A percentile compares a stretch with the other conserved stretches of the same genome.
These are phyloP conservation scores for Solanum chiquidenum DNA, from an alignment of 257 asterid genomes.

Conservation along the genomic window DNA sequence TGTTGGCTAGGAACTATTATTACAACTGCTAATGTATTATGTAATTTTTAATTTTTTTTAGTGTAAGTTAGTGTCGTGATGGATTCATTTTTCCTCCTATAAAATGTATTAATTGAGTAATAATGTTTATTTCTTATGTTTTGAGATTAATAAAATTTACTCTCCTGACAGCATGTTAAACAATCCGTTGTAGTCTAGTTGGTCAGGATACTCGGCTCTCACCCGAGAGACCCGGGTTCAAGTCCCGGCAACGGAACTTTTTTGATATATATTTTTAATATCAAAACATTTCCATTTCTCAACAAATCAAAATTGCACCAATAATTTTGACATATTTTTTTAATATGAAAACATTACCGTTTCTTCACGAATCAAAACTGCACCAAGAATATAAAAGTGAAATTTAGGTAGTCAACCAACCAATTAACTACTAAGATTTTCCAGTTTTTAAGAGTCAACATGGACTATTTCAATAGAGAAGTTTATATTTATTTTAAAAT, in stretches of 20 bases:
- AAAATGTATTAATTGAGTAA: neutral
- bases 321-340: too few relatives aligned
- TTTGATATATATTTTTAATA: too few relatives aligned
- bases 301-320: too few relatives aligned
- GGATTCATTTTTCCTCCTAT: neutral
- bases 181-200: slow-evolving; percentile 90
- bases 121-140: neutral
- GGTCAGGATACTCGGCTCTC: slow-evolving; percentile 99
- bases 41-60: neutral
- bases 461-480: neutral
- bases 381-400: too few relatives aligned
- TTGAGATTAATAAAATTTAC: too few relatives aligned
- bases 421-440: neutral
- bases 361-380: too few relatives aligned
- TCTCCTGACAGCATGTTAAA: neutral
- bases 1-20: neutral
- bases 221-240: slow-evolving; percentile 96
- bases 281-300: too few relatives aligned
- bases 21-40: neutral
- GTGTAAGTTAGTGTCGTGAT: neutral
- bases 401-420: neutral
- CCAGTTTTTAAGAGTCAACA: neutral
- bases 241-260: slow-evolving; percentile 7
- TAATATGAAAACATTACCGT: neutral
- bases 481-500: too few relatives aligned